These are phyloP conservation scores for Vitis riparia DNA, from an alignment of 164 flowering plant genomes.

Conservation along the genomic window DNA sequence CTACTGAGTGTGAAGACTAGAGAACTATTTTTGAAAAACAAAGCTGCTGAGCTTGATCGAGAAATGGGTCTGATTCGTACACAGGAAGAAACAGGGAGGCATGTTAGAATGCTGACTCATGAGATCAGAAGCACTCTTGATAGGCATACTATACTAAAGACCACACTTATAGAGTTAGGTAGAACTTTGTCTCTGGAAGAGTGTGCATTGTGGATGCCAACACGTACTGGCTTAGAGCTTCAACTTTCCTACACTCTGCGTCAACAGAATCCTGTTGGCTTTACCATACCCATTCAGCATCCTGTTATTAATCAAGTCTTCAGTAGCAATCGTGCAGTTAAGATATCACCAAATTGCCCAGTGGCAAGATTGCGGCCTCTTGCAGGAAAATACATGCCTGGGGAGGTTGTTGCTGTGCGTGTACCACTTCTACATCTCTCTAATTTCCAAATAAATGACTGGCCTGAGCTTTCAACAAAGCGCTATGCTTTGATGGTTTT, in stretches of 20 bases:
- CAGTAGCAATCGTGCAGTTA: constrained; percentile 60
- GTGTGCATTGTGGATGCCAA: constrained; percentile 94
- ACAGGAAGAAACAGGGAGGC: constrained; percentile 87
- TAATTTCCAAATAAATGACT: constrained; percentile 71
- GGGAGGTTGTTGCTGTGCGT: constrained; percentile 87
- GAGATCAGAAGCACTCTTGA: constrained; percentile 90
- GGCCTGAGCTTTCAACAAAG: constrained; percentile 81
- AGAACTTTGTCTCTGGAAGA: constrained; percentile 81
- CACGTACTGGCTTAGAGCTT: constrained; percentile 70
- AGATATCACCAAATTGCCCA: constrained; percentile 69
- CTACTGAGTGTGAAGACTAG: constrained; percentile 80
- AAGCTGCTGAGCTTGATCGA: constrained; percentile 86
- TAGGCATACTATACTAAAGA: constrained; percentile 75
- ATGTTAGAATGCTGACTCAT: constrained; percentile 91
- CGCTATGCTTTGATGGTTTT: constrained; percentile 86
- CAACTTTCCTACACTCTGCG: constrained; percentile 80
- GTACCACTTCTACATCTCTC: constrained; percentile 83
- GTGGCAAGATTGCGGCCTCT: constrained; percentile 65
- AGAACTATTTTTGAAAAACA: constrained; percentile 80
- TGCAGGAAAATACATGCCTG: constrained; percentile 63
- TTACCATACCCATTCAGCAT: constrained; percentile 74
- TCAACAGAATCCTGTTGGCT: constrained; percentile 65
- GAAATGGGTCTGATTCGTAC: constrained; percentile 88
- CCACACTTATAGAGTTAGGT: constrained; percentile 84
- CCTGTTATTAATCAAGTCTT: constrained; percentile 76